Evolutionary conservation across 805 yeast species (phyloP).

Genomic region (Metschnikowia noctiluminum): DNA sequence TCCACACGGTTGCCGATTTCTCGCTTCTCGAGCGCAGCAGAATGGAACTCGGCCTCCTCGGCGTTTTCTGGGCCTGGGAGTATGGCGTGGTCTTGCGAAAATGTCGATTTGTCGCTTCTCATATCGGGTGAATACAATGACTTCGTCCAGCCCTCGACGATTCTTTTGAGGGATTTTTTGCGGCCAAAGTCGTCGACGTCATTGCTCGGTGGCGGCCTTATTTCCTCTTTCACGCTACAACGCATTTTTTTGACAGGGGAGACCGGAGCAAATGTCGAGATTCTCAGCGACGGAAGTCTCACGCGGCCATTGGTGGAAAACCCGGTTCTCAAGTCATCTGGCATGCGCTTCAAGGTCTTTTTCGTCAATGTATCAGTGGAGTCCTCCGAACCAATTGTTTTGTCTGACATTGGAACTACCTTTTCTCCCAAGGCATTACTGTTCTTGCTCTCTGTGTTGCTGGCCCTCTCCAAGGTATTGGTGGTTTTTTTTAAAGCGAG

Average conservation of each 20-base stretch:
- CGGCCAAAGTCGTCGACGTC: slow-evolving; percentile 23
- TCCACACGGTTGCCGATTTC: slow-evolving; percentile 47
- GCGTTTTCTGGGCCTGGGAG: no score
- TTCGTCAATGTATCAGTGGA: background rate
- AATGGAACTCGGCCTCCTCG: background rate
- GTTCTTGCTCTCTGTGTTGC: background rate
- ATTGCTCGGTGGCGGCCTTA: background rate
- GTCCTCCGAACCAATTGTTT: no score
- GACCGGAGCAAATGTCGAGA: slow-evolving; percentile 51
- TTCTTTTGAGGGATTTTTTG: slow-evolving; percentile 33
- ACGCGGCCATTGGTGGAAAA: slow-evolving; percentile 49
- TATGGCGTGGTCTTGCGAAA: background rate
- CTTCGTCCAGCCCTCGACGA: slow-evolving; percentile 42
- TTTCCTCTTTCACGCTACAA: slow-evolving; percentile 18
- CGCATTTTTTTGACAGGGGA: slow-evolving; percentile 69
- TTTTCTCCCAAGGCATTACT: no score
- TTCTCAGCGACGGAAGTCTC: slow-evolving; percentile 48
- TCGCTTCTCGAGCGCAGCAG: background rate
- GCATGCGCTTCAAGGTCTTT: background rate
- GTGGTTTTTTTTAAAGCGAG: slow-evolving; percentile 33
- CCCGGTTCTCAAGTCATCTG: slow-evolving; percentile 24
- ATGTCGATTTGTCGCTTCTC: slow-evolving; percentile 2
- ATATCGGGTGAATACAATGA: slow-evolving; percentile 22
- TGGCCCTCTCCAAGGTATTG: background rate
- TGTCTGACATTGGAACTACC: no score